phyloP scores from a whole-genome alignment of 306 rosid genomes.

The Vigna radiata region DNA sequence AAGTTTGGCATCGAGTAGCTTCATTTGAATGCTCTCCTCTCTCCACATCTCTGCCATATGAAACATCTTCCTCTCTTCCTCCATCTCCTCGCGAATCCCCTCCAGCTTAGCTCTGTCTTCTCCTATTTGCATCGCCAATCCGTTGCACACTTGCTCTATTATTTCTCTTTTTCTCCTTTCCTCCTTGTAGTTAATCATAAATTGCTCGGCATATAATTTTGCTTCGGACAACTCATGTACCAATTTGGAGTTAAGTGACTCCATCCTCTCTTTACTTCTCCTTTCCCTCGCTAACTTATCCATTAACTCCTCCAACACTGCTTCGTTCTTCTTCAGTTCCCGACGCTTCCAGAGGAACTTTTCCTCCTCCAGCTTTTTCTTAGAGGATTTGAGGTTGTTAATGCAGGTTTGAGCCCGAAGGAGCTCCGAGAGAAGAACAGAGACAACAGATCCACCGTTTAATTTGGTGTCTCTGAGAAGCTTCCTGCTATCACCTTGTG shows the following conservation, averaged over 20 bases:
- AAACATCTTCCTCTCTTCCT: conserved; percentile 70
- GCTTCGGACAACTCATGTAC: conserved; percentile 52
- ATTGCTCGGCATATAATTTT: conserved; percentile 41
- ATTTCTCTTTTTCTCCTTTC: conserved; percentile 51
- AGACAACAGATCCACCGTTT: conserved; percentile 31
- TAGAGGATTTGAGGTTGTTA: conserved; percentile 47
- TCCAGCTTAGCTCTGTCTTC: conserved; percentile 51
- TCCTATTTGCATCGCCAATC: conserved; percentile 51
- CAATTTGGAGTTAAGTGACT: conserved; percentile 49
- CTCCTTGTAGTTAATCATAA: conserved; percentile 49
- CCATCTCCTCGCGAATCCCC: conserved; percentile 52
- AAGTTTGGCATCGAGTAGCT: conserved; percentile 64
- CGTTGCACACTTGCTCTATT: conserved; percentile 58
- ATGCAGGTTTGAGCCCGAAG: conserved; percentile 44
- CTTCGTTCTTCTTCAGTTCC: conserved; percentile 29
- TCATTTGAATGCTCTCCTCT: conserved; percentile 76
- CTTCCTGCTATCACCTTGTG: conserved; percentile 12
- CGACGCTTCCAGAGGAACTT: conserved; percentile 39
- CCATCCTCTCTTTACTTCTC: conserved; percentile 49
- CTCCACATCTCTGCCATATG: conserved; percentile 69
- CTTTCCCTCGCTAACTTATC: conserved; percentile 53
- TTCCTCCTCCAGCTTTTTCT: conserved; percentile 54
- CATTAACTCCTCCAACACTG: conserved; percentile 37
- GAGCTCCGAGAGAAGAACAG: conserved; percentile 52
- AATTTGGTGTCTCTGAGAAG: conserved; percentile 19